A percentile compares a stretch with the other conserved stretches of the same genome.
These are phyloP conservation scores for Herpetomonas muscarum DNA, from an alignment of 208 protist species.

Conservation along the genomic window DNA sequence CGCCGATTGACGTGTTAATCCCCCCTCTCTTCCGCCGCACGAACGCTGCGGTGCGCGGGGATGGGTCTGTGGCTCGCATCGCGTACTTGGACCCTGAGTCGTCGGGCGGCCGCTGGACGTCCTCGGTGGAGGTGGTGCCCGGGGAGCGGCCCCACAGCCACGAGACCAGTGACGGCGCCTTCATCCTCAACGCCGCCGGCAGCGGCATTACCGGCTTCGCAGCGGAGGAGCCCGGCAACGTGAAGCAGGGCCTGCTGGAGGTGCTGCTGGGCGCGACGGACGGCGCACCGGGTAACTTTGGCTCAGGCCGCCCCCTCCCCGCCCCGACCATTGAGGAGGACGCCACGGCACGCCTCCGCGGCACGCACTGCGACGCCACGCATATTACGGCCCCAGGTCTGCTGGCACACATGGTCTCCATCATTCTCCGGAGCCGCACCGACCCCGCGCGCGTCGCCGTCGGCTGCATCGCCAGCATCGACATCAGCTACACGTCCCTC, in stretches of 20 bases:
- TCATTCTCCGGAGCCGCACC: constrained; percentile 19
- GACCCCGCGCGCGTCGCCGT: constrained; percentile 8
- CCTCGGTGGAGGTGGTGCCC: constrained; percentile 4
- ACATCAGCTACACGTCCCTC: constrained; percentile 42
- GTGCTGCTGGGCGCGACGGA: constrained; percentile 24
- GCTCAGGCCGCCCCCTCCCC: constrained; percentile 13
- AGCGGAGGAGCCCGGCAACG: constrained; percentile 14
- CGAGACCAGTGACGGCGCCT: constrained; percentile 9
- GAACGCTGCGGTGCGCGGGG: not conserved
- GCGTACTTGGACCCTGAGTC: not conserved
- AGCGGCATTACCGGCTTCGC: not conserved
- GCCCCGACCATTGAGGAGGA: constrained; percentile 16
- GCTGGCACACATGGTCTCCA: constrained; percentile 22
- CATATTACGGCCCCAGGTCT: constrained; percentile 16
- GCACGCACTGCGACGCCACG: constrained; percentile 32
- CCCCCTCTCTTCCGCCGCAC: constrained; percentile 19
- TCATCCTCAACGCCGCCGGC: not conserved
- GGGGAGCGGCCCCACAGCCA: constrained; percentile 15
- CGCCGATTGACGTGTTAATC: constrained; percentile 23
- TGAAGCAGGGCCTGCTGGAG: constrained; percentile 44
- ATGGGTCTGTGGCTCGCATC: not conserved
- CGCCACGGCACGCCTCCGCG: constrained; percentile 23
- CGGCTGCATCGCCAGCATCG: constrained; percentile 32
- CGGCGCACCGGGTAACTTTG: constrained; percentile 3
- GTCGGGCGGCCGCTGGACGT: constrained; percentile 1